Evolutionary conservation across 208 protist genomes (phyloP).

Genomic region (Acanthamoeba castellanii): DNA sequence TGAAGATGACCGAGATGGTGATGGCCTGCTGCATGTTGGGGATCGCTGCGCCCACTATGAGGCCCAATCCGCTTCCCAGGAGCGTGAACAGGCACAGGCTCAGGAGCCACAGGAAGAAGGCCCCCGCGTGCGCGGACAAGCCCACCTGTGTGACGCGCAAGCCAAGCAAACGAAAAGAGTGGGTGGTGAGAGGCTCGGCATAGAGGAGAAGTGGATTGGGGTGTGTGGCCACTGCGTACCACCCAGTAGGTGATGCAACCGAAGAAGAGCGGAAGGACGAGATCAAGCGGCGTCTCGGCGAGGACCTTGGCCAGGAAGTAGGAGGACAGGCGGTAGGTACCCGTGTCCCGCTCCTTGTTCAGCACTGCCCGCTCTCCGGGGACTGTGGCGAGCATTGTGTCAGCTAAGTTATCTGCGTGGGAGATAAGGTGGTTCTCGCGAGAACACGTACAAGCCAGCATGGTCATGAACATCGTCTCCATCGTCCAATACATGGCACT

Average conservation of each 20-base stretch:
- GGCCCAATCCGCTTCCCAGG: neutral
- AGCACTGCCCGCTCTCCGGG: constrained; percentile 73
- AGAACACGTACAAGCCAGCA: neutral
- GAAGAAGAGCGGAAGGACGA: constrained; percentile 50
- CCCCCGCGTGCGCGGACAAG: neutral
- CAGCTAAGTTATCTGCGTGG: neutral
- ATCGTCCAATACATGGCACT: constrained; percentile 78
- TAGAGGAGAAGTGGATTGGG: too few species aligned
- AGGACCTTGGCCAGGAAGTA: constrained; percentile 81
- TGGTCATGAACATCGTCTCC: neutral
- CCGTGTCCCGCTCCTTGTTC: constrained; percentile 72
- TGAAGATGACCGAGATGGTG: neutral
- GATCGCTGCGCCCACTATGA: neutral
- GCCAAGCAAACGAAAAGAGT: too few species aligned
- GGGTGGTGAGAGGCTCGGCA: too few species aligned
- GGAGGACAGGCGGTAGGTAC: constrained; percentile 74
- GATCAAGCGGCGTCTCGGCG: constrained; percentile 71
- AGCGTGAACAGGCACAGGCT: neutral
- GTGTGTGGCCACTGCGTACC: constrained; percentile 56
- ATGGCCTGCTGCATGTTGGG: neutral
- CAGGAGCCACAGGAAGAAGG: constrained; percentile 12
- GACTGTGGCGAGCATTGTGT: neutral
- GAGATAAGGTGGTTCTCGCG: neutral
- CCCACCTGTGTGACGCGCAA: neutral
- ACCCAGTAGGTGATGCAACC: constrained; percentile 80